Evolutionary conservation across 139 green algal species (phyloP).

Genomic region (Coelastrella sp.): DNA sequence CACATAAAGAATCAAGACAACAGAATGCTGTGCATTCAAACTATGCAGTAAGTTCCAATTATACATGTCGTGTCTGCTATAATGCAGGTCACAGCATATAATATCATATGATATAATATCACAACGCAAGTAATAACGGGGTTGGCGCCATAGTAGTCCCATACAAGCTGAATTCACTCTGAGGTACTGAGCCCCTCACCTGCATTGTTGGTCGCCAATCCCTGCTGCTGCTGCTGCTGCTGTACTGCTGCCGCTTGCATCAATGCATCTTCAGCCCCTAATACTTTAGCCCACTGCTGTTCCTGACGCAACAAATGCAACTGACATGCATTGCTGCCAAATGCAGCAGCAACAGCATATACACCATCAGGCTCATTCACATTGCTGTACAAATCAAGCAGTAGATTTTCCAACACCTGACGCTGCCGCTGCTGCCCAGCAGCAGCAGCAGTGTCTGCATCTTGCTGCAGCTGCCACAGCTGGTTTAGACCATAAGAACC

Average conservation of each 20-base stretch:
- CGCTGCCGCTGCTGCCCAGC: slow-evolving; percentile 7
- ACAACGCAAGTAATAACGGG: too few relatives aligned
- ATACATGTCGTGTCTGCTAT: too few relatives aligned
- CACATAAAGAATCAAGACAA: too few relatives aligned
- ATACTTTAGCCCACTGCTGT: slow-evolving; percentile 29
- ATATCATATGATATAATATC: too few relatives aligned
- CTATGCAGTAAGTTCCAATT: too few relatives aligned
- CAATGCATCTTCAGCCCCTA: slow-evolving; percentile 24
- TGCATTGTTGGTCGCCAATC: neutral
- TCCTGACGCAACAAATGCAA: slow-evolving; percentile 44
- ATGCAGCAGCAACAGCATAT: slow-evolving; percentile 74
- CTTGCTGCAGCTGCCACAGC: slow-evolving; percentile 10
- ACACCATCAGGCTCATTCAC: slow-evolving; percentile 85
- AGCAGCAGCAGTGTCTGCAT: neutral
- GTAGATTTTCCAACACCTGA: slow-evolving; percentile 63
- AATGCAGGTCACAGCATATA: too few relatives aligned
- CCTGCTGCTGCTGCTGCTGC: slow-evolving; percentile 15
- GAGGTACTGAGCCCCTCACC: neutral
- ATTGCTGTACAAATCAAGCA: slow-evolving; percentile 79
- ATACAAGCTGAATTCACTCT: too few relatives aligned
- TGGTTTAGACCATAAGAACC: neutral
- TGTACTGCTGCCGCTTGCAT: slow-evolving; percentile 46
- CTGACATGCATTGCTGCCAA: slow-evolving; percentile 13
- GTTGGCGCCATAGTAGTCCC: too few relatives aligned
- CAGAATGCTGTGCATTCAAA: too few relatives aligned